Evolutionary conservation across 1,284 basidiomycete genomes (phyloP).

Genomic region (Phenoliferia sp.): DNA sequence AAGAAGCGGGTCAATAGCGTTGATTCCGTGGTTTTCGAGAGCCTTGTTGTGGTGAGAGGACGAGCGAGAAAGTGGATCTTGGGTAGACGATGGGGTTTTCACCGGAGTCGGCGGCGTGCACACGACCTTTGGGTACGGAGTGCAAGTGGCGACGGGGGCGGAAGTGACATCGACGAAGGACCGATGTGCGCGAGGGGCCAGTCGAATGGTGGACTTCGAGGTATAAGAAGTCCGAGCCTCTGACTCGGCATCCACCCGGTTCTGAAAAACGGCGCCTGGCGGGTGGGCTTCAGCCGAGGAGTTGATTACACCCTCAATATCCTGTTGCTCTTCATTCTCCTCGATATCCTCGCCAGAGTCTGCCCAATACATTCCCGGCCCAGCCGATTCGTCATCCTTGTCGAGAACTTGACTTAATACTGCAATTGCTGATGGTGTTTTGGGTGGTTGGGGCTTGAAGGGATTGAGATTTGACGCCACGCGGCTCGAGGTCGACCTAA

Average conservation of each 20-base stretch:
- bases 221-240: no score
- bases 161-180: constrained; percentile 26
- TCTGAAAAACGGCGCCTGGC: no score
- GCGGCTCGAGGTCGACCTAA: neutral
- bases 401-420: constrained; percentile 4
- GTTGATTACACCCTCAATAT: neutral
- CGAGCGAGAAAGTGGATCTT: neutral
- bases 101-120: neutral
- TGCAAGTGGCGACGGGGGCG: neutral
- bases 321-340: constrained; percentile 7
- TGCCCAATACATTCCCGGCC: constrained; percentile 19
- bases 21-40: no score
- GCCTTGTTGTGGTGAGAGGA: neutral
- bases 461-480: neutral
- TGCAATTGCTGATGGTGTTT: neutral
- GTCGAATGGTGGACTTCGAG: no score
- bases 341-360: constrained; percentile 11
- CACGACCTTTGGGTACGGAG: neutral
- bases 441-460: neutral
- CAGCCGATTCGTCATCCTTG: constrained; percentile 10
- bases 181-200: constrained; percentile 7
- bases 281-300: no score
- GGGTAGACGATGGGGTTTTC: neutral
- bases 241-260: no score
- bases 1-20: constrained; percentile 32